These are phyloP conservation scores for Jatropha multifida DNA, from an alignment of 441 rosid species.

Conservation along the genomic window DNA sequence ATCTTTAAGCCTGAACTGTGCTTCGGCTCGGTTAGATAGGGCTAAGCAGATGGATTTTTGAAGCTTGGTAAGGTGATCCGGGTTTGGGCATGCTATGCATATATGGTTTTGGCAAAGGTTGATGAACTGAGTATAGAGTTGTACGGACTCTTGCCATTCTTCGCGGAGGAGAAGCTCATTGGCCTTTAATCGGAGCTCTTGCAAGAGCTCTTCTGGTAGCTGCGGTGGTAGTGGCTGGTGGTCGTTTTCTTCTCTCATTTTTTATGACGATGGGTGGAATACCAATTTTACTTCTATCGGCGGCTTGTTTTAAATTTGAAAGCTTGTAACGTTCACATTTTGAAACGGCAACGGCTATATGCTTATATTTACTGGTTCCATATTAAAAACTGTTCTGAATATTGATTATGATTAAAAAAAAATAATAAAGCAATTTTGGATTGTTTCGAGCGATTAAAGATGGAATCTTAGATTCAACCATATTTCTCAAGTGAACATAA, in stretches of 20 bases:
- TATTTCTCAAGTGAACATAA: no score
- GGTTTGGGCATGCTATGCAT: constrained; percentile 24
- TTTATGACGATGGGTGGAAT: constrained; percentile 4
- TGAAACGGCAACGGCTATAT: constrained; percentile 42
- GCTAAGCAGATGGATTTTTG: constrained; percentile 63
- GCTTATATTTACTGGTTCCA: not conserved
- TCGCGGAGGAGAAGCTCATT: constrained; percentile 77
- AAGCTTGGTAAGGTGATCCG: constrained; percentile 38
- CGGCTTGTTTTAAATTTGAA: constrained; percentile 23
- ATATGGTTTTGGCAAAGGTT: constrained; percentile 48
- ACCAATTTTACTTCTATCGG: not conserved
- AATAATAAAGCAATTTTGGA: not conserved
- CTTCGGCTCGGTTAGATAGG: constrained; percentile 78
- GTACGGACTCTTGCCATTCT: constrained; percentile 73
- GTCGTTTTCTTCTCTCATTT: constrained; percentile 37
- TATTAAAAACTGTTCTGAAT: not conserved
- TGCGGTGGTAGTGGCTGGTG: constrained; percentile 14
- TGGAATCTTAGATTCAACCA: no score
- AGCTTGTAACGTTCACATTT: constrained; percentile 53
- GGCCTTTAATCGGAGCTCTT: constrained; percentile 70
- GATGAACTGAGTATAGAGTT: constrained; percentile 59
- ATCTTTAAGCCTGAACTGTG: constrained; percentile 46
- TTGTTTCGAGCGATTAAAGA: not conserved
- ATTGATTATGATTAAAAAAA: not conserved
- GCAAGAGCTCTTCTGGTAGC: constrained; percentile 45